Evolutionary conservation across 352 stramenopile species (phyloP), one percentile per base, ranked within the genome.

Genomic region (Phytopythium chamaehyphon): DNA sequence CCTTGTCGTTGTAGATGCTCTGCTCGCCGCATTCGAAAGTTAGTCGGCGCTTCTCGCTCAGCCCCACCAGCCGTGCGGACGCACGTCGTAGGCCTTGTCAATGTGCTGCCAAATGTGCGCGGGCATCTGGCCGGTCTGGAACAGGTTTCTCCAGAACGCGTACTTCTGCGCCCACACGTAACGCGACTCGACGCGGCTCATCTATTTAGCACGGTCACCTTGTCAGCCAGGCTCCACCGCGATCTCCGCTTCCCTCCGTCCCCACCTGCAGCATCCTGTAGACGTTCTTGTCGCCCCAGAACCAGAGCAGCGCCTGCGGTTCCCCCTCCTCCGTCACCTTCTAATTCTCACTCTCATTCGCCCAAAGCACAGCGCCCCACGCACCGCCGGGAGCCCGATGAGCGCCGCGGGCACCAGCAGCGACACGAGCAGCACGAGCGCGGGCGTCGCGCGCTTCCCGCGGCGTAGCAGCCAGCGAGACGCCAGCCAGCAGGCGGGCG

Each of bases 101-200:
- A 90, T 71, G 23, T 56, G 48, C 3, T 48, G 39, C 78, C 78
- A 90, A 14, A 72, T 59, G 40, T 83, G 55, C 7, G 40, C 46
- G n/a, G 67, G 68, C 62, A 90, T 83, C 39, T 76, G 52, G 24
- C 78, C 73, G 5, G 56, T 64, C 42, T 65, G 54, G 58, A 69
- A 85, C 22, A 82, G 51, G 33, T 79, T 71, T 19, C 69, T 62
- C 53, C 72, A 75, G 54, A 76, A 80, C 4, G 63, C 66, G 26
- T 87, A 90, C 65, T 83, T 80, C 54, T 83, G 73, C 9, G 66
- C 69, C 75, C 78, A 90, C 15, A 71, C 55, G 47, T 87, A 82
- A 11, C 23, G 51, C 4, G 61, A 65, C 53, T 83, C 71, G 14
- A 51, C 58, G n/a, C 78, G 76, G 44, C 62, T 71, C 55, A 90